phyloP scores from a whole-genome alignment of 2,329 filamentous ascomycete species.

The Apiospora phragmitis region DNA sequence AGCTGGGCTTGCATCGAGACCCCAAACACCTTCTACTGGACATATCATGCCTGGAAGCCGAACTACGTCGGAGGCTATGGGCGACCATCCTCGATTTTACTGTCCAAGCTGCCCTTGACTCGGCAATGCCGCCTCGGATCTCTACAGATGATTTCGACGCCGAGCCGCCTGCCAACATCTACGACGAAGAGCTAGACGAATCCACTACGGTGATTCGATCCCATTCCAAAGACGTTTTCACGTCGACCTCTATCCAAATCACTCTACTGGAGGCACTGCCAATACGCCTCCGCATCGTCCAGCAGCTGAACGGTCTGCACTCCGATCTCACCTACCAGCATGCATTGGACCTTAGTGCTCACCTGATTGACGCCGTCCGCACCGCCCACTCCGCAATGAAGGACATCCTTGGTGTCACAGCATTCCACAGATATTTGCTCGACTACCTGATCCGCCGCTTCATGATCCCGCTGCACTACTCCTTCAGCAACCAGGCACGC shows the following conservation, averaged over 20 bases:
- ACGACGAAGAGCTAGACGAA: constrained; percentile 31
- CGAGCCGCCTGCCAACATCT: constrained; percentile 35
- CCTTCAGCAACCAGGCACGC: constrained; percentile 44
- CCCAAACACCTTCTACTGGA: constrained; percentile 33
- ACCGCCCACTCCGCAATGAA: constrained; percentile 22
- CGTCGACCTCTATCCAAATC: constrained; percentile 35
- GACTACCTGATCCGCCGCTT: constrained; percentile 55
- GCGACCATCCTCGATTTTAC: constrained; percentile 42
- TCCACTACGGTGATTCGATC: constrained; percentile 23
- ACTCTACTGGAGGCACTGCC: constrained; percentile 37
- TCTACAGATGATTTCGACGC: constrained; percentile 42
- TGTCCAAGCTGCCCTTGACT: constrained; percentile 39
- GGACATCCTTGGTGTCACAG: constrained; percentile 22
- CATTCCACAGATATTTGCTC: constrained; percentile 49
- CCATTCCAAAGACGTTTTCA: constrained; percentile 19
- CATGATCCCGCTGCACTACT: constrained; percentile 53
- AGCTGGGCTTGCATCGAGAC: constrained; percentile 46
- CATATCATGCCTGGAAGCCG: constrained; percentile 33
- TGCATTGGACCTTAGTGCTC: constrained; percentile 33
- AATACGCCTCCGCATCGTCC: constrained; percentile 34
- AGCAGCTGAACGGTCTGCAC: constrained; percentile 35
- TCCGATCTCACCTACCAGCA: constrained; percentile 36
- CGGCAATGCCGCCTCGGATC: constrained; percentile 40
- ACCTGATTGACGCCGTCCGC: constrained; percentile 31
- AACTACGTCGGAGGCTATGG: constrained; percentile 44